Percentiles rank a stretch among this genome's conserved stretches.
phyloP scores from a whole-genome alignment of 805 yeast species.

The Maudiozyma turicensis region DNA sequence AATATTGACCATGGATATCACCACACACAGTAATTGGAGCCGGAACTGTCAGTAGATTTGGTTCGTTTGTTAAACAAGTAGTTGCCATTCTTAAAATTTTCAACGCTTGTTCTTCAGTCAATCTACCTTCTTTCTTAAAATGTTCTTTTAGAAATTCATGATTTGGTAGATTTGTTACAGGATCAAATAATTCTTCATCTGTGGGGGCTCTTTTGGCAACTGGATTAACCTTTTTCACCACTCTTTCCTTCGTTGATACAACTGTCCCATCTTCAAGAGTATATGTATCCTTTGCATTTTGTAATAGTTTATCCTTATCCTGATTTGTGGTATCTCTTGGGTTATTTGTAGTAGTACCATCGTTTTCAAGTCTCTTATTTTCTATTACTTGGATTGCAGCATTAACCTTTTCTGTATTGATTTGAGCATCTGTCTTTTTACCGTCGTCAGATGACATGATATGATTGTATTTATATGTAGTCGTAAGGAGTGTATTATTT shows the following conservation, averaged over 20 bases:
- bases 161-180: slow-evolving; percentile 57
- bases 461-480: neutral
- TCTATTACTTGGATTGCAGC: slow-evolving; percentile 56
- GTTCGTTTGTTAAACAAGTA: slow-evolving; percentile 53
- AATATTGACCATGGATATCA: slow-evolving; percentile 94
- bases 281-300: slow-evolving; percentile 15
- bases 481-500: no score
- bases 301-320: neutral
- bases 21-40: slow-evolving; percentile 97
- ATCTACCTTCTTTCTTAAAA: slow-evolving; percentile 71
- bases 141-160: slow-evolving; percentile 62
- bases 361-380: slow-evolving; percentile 25
- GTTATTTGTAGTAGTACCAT: slow-evolving; percentile 7
- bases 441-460: neutral
- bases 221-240: slow-evolving; percentile 45
- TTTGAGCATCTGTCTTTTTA: slow-evolving; percentile 27
- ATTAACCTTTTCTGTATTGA: slow-evolving; percentile 47
- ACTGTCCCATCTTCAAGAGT: slow-evolving; percentile 42
- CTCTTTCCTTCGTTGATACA: slow-evolving; percentile 42
- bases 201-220: slow-evolving; percentile 59
- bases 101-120: slow-evolving; percentile 60
- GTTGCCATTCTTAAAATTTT: slow-evolving; percentile 60
- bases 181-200: slow-evolving; percentile 55
- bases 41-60: slow-evolving; percentile 69
- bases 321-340: slow-evolving; percentile 9